Conservation (phyloP, 495 filamentous ascomycete genomes). For the Aspergillus nanangensis region DNA sequence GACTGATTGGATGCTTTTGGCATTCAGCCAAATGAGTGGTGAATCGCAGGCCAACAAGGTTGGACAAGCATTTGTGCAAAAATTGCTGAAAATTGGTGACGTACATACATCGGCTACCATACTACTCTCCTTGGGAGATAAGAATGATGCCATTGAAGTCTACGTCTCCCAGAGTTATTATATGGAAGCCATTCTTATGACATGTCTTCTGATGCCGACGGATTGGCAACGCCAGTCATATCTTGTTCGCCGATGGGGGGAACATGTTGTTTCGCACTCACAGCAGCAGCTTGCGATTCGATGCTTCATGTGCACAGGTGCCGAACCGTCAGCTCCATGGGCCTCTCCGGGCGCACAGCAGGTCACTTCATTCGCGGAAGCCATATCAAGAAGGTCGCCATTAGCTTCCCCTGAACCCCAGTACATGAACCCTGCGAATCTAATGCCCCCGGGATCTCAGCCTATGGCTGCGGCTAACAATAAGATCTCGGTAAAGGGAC, state of each 20-base stretch:
- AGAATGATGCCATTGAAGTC: conserved; percentile 92
- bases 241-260: conserved; percentile 91
- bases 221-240: conserved; percentile 90
- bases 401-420: conserved; percentile 33
- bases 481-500: conserved; percentile 60
- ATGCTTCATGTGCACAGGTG: conserved; percentile 81
- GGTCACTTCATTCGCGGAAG: conserved; percentile 41
- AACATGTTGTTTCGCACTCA: conserved; percentile 78
- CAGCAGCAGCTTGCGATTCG: conserved; percentile 88
- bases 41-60: conserved; percentile 82
- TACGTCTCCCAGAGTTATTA: conserved; percentile 88
- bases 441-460: conserved; percentile 22
- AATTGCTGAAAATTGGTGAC: conserved; percentile 83
- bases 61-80: conserved; percentile 87
- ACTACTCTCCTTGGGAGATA: conserved; percentile 84
- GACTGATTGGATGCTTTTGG: conserved; percentile 95
- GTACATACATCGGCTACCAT: conserved; percentile 89
- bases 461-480: conserved; percentile 21
- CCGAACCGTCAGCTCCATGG: conserved; percentile 77
- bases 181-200: conserved; percentile 85
- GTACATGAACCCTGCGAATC: conserved; percentile 23
- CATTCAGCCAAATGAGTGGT: conserved; percentile 79
- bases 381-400: conserved; percentile 38
- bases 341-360: conserved; percentile 74
- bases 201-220: conserved; percentile 64